These are phyloP conservation scores for Citropsis articulata DNA, from an alignment of 345 rosid species.

Conservation along the genomic window DNA sequence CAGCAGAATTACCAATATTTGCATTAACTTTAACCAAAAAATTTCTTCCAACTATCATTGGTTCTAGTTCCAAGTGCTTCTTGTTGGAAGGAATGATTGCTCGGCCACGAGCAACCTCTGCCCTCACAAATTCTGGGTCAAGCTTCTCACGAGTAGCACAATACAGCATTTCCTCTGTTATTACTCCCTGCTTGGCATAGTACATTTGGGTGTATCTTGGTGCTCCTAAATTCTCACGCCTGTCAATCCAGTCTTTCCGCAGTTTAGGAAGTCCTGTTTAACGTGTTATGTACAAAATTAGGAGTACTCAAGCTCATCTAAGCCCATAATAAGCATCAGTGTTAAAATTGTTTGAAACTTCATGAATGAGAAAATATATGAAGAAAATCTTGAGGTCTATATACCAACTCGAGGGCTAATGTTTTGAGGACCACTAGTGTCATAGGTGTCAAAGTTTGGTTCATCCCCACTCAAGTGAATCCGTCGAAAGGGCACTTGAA, in stretches of 20 bases:
- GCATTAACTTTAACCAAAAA: conserved; percentile 98
- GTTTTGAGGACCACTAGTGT: conserved; percentile 96
- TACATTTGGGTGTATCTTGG: conserved; percentile 97
- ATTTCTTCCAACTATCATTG: conserved; percentile 92
- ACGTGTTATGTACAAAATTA: conserved; percentile 10
- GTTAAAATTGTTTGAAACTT: background rate
- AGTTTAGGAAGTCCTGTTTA: conserved; percentile 87
- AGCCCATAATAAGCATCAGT: background rate
- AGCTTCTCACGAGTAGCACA: conserved; percentile 94
- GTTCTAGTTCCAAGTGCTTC: conserved; percentile 92
- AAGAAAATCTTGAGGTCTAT: conserved; percentile 14
- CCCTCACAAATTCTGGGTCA: conserved; percentile 93
- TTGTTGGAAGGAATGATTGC: conserved; percentile 99
- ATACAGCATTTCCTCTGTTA: conserved; percentile 93
- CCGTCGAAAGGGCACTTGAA: conserved; percentile 88
- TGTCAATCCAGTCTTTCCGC: conserved; percentile 86
- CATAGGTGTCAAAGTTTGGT: conserved; percentile 78
- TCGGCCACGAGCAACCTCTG: conserved; percentile 95
- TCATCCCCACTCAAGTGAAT: conserved; percentile 86
- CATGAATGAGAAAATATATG: conserved; percentile 2
- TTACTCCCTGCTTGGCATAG: conserved; percentile 93
- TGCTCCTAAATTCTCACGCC: conserved; percentile 66
- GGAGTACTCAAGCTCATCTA: background rate
- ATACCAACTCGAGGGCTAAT: conserved; percentile 78
- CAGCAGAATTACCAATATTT: conserved; percentile 94